phyloP scores from a whole-genome alignment of 139 green algal genomes.

The Trebouxia sp. region DNA sequence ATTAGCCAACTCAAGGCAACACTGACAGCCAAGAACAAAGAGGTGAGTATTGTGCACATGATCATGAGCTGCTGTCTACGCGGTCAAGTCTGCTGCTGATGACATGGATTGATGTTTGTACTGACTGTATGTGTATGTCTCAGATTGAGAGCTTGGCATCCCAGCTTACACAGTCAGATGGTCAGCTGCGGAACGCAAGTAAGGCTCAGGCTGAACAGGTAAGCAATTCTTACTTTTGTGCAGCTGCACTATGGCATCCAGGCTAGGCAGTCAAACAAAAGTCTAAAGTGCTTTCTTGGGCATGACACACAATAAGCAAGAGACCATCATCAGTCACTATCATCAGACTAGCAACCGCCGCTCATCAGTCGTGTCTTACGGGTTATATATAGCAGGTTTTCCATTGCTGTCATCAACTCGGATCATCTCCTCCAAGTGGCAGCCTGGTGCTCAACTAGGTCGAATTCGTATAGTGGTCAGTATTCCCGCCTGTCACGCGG shows the following conservation, averaged over 20 bases:
- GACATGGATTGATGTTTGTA: too few relatives aligned
- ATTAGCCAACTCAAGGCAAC: background rate
- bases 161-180: background rate
- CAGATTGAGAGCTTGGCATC: background rate
- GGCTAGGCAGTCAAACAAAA: too few relatives aligned
- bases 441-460: background rate
- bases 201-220: background rate
- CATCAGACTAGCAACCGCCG: too few relatives aligned
- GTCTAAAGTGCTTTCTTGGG: too few relatives aligned
- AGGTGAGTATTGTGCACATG: conserved; percentile 9
- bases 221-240: too few relatives aligned
- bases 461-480: conserved; percentile 28
- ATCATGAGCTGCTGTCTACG: too few relatives aligned
- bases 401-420: background rate
- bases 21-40: conserved; percentile 30
- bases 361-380: background rate
- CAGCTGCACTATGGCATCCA: too few relatives aligned
- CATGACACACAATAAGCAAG: background rate
- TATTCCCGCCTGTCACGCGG: conserved; percentile 27
- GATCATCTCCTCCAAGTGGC: background rate
- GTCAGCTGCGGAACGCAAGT: background rate
- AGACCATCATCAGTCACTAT: too few relatives aligned
- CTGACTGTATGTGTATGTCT: too few relatives aligned
- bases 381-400: background rate
- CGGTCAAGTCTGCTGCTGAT: too few relatives aligned